Evolutionary conservation across 2,329 filamentous ascomycete species (phyloP), one percentile per base, ranked within the genome.

Genomic region (Trichoderma asperellum): DNA sequence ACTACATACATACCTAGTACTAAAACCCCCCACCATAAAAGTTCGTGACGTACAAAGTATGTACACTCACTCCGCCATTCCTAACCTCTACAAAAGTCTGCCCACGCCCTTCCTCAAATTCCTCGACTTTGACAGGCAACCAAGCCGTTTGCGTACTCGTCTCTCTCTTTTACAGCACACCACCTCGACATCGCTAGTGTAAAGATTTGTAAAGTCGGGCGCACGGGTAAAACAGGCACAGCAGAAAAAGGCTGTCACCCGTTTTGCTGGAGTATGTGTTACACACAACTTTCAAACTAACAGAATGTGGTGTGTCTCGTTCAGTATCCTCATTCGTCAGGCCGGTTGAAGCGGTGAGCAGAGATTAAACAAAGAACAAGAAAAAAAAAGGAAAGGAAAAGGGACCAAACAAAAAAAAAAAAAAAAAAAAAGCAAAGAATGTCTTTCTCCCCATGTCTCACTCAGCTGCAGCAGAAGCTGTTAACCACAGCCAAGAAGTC

Each of bases 141-240:
- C 37, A 62, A 21, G 52, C 7, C 27, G 34, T 65, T 37, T 47
- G 49, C 37, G 27, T 49, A 21, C 63, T 49, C 63, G 40, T 4
- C 40, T n/a, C 16, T 43, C 40, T n/a, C 7, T 43, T 37, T 18
- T 35, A 57, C 62, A 16, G 29, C 40, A 58, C 63, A 66, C 63
- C 63, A 58, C 27, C 63, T 66, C 63, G 52, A 49, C 32, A 24
- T 35, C 7, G 63, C 32, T 47, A 29, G 61, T 56, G 40, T 16
- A 43, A 43, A 16, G 24, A 49, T n/a, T 55, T 40, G 63, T n/a
- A 49, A 47, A 66, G 14, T 43, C n/a, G 53, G 63, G 40, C 53
- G 53, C 53, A 40, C 63, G 63, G 63, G 63, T 66, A 66, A 66
- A 66, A 66, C 63, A 66, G 55, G 63, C 53, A 66, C 63, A 57